These are phyloP conservation scores for Nicotiana tomentosiformis DNA, from an alignment of 257 asterid genomes.

Conservation along the genomic window DNA sequence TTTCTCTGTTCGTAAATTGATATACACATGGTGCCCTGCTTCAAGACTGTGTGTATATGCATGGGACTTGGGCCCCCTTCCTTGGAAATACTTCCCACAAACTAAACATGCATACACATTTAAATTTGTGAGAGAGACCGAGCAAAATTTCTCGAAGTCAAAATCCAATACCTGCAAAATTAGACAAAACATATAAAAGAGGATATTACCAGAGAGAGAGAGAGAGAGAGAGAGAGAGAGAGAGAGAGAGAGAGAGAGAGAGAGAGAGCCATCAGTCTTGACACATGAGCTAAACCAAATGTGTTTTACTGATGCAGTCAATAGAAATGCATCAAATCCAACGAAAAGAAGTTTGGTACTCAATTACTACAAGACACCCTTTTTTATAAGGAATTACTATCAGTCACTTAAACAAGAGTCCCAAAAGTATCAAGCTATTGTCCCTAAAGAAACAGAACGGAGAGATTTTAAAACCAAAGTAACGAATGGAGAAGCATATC, in stretches of 20 bases:
- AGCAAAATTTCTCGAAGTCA: conserved; percentile 93
- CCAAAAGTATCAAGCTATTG: neutral
- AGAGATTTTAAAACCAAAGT: neutral
- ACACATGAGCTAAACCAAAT: neutral
- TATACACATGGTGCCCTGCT: conserved; percentile 94
- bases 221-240: neutral
- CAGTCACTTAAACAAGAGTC: neutral
- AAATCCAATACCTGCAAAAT: conserved; percentile 86
- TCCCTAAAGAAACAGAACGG: neutral
- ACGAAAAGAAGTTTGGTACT: neutral
- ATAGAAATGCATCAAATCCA: neutral
- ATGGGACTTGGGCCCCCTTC: conserved; percentile 93
- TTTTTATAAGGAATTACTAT: neutral
- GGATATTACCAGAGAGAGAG: neutral
- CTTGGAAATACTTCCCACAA: conserved; percentile 96
- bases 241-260: neutral
- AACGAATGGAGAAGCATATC: neutral
- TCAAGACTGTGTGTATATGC: conserved; percentile 98
- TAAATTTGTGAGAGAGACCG: conserved; percentile 91
- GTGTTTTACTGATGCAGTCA: neutral
- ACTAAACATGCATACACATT: conserved; percentile 96
- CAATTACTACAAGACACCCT: neutral
- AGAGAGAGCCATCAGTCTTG: neutral
- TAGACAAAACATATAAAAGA: neutral
- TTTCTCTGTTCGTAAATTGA: conserved; percentile 89